Conservation (phyloP, 371 early-diverging fungal species). For the Capniomyces stellatus region DNA sequence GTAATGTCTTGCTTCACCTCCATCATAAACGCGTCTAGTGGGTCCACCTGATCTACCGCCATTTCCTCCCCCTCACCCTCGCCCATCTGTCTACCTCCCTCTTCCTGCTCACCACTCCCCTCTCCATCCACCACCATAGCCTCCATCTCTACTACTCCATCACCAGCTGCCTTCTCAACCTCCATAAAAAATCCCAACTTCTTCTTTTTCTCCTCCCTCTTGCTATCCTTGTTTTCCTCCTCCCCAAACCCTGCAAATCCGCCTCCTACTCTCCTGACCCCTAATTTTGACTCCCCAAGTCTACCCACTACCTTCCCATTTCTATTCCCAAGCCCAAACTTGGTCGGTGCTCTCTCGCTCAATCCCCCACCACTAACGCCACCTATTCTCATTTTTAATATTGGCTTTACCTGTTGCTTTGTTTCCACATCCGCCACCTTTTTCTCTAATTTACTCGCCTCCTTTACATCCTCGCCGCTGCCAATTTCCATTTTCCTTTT, state of each 20-base stretch:
- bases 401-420: neutral
- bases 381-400: no score
- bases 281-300: no score
- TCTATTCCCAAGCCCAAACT: no score
- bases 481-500: neutral
- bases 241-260: no score
- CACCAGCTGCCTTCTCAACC: no score
- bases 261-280: no score
- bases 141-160: neutral
- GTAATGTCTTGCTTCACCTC: constrained; percentile 20
- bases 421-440: neutral
- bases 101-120: neutral
- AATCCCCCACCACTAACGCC: no score
- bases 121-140: neutral
- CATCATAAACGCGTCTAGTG: constrained; percentile 33
- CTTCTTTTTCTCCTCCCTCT: no score
- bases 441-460: neutral
- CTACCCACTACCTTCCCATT: no score
- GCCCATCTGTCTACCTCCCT: neutral
- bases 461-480: neutral
- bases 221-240: no score
- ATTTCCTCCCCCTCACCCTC: neutral
- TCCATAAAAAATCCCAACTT: no score
- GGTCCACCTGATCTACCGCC: constrained; percentile 10
- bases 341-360: no score